phyloP scores from a whole-genome alignment of 2,329 filamentous ascomycete species.

The Teratosphaeria pseudoeucalypti region DNA sequence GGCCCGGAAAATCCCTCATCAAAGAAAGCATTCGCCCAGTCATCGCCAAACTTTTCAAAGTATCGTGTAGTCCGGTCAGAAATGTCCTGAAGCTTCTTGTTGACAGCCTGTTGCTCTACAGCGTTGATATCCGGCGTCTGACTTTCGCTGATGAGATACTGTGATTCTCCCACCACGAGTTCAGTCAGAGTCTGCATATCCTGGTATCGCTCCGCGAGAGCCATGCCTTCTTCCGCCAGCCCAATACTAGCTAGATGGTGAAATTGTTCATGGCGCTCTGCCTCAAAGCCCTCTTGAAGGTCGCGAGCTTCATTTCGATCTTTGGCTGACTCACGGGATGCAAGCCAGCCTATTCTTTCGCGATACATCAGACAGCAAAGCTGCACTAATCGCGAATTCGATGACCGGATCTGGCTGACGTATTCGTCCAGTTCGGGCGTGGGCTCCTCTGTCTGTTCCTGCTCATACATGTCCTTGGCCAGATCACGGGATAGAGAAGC shows the following conservation, averaged over 20 bases:
- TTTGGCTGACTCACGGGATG: conserved; percentile 41
- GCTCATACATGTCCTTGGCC: conserved; percentile 30
- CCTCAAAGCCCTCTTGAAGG: conserved; percentile 34
- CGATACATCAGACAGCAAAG: conserved; percentile 48
- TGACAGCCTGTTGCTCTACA: conserved; percentile 3
- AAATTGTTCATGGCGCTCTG: conserved; percentile 33
- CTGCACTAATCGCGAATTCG: conserved; percentile 45
- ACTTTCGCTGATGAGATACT: conserved; percentile 21
- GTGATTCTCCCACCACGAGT: conserved; percentile 35
- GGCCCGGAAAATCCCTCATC: conserved; percentile 60
- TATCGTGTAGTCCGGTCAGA: conserved; percentile 37
- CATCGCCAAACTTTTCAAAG: conserved; percentile 55
- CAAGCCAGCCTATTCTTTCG: conserved; percentile 50
- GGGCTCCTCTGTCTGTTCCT: conserved; percentile 15
- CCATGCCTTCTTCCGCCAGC: conserved; percentile 47
- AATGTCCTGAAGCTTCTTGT: conserved; percentile 23
- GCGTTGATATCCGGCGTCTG: conserved; percentile 27
- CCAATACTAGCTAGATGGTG: conserved; percentile 38
- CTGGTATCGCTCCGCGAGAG: conserved; percentile 50
- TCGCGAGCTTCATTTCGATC: conserved; percentile 38
- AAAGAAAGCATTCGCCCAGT: conserved; percentile 69
- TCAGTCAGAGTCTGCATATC: conserved; percentile 55
- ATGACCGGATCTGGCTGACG: conserved; percentile 40
- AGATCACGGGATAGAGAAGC: conserved; percentile 32
- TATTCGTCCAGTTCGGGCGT: conserved; percentile 22